Evolutionary conservation across 2,329 filamentous ascomycete species (phyloP), one percentile per base, ranked within the genome.

Genomic region (Nannizzia gypsea): DNA sequence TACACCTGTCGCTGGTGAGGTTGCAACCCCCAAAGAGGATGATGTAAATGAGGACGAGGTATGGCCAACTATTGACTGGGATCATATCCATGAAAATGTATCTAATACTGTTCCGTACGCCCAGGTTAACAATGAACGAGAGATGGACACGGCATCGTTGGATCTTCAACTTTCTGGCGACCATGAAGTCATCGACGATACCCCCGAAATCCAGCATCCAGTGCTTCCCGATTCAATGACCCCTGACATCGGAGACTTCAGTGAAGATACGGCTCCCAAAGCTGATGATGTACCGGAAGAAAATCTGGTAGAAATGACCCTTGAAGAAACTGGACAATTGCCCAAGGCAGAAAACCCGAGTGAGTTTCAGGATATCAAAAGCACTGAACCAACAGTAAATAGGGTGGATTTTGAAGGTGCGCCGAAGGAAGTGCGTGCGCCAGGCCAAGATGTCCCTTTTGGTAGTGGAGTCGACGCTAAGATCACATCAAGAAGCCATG

Each of bases 11-110:
- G 17, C 48, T 52, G 46, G 22, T 9, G 22, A 59, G 48, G 22
- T 17, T 36, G 26, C 15, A 42, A n/a, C 31, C 15, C 20, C 60
- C 11, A 56, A 65, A 42, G 66, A 68, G 17, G 69, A 72, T n/a
- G 70, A n/a, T n/a, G n/a, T n/a, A n/a, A 56, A 65, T 40, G 66
- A 68, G 17, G 69, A 72, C 15, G 70, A 73, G 22, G 66, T 65
- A 50, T 73, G 70, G 68, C 72, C 72, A 59, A 59, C 66, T 34
- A 74, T 74, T 64, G 71, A 73, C 58, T 74, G 72, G 72, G 69
- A 67, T 17, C 66, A 69, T 57, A 31, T 54, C 6, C 59, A 62
- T 28, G 36, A 62, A 58, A 50, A 40, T 50, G 60, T 55, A 52
- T 48, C 50, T 54, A 58, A 59, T 20, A 44, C 50, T 56, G 13